A percentile compares a stretch with the other conserved stretches of the same genome.
Evolutionary conservation across 208 protist species (phyloP).

Genomic region (Leishmania mexicana): DNA sequence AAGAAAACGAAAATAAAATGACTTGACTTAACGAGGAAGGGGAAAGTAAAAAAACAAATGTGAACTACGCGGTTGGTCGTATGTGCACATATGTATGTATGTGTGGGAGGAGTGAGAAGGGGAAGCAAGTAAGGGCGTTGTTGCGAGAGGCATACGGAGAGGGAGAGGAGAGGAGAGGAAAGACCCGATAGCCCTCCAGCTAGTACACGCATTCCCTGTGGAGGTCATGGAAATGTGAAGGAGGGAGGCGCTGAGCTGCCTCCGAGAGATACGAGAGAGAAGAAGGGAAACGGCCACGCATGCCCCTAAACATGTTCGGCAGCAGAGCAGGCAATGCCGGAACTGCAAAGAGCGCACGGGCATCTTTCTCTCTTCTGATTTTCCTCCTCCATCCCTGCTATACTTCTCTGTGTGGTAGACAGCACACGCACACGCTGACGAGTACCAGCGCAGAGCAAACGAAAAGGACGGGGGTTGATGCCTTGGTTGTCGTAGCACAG

Average conservation of each 20-base stretch:
- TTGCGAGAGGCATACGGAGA: not conserved
- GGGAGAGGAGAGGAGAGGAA: not conserved
- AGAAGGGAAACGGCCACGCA: not conserved
- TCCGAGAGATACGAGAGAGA: not conserved
- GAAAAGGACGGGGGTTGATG: not conserved
- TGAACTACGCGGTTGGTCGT: not conserved
- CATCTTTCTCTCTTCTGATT: not conserved
- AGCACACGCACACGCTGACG: not conserved
- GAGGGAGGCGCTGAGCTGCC: not conserved
- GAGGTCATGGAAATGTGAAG: not conserved
- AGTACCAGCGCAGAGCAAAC: no score
- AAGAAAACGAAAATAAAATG: conserved; percentile 1
- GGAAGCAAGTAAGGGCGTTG: not conserved
- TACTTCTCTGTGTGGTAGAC: not conserved
- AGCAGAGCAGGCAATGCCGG: not conserved
- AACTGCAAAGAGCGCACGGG: not conserved
- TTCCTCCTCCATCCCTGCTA: not conserved
- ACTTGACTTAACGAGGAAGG: conserved; percentile 15
- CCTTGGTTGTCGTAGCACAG: not conserved
- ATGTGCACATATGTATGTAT: not conserved
- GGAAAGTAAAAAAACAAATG: conserved; percentile 18
- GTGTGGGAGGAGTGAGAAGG: not conserved
- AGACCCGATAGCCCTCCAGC: not conserved
- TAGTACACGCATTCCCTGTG: not conserved
- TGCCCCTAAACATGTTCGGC: not conserved